phyloP scores from a whole-genome alignment of 2,329 filamentous ascomycete species.

The Fusarium bulbicola region DNA sequence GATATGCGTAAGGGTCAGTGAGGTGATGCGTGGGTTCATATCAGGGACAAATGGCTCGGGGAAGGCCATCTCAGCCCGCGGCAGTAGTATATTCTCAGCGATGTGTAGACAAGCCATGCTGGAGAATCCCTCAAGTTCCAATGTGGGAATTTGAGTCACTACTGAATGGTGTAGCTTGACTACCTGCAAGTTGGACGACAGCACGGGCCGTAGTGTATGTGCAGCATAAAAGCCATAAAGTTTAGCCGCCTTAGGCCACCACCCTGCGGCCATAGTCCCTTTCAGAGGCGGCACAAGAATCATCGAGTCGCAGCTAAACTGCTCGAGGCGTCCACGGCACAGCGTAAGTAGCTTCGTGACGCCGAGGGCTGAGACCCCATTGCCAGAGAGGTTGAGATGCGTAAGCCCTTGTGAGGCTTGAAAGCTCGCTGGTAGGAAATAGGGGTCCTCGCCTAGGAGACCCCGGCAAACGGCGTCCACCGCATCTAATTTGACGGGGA shows the following conservation, averaged over 20 bases:
- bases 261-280: constrained; percentile 19
- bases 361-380: constrained; percentile 55
- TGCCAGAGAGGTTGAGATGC: constrained; percentile 64
- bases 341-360: constrained; percentile 55
- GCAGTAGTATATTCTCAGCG: constrained; percentile 56
- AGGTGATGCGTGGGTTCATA: constrained; percentile 64
- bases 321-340: constrained; percentile 58
- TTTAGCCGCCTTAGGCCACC: constrained; percentile 46
- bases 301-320: constrained; percentile 61
- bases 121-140: constrained; percentile 52
- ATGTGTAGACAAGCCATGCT: constrained; percentile 50
- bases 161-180: constrained; percentile 68
- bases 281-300: constrained; percentile 40
- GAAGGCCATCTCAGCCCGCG: constrained; percentile 56
- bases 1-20: constrained; percentile 63
- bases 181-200: constrained; percentile 62
- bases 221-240: constrained; percentile 56
- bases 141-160: constrained; percentile 62
- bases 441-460: constrained; percentile 39
- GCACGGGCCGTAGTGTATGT: constrained; percentile 61
- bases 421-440: constrained; percentile 30
- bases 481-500: constrained; percentile 40
- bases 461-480: constrained; percentile 39
- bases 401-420: constrained; percentile 52
- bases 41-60: constrained; percentile 61